These are phyloP conservation scores for Hygrophoropsis aurantiaca DNA, from an alignment of 768 basidiomycete genomes.

Conservation along the genomic window DNA sequence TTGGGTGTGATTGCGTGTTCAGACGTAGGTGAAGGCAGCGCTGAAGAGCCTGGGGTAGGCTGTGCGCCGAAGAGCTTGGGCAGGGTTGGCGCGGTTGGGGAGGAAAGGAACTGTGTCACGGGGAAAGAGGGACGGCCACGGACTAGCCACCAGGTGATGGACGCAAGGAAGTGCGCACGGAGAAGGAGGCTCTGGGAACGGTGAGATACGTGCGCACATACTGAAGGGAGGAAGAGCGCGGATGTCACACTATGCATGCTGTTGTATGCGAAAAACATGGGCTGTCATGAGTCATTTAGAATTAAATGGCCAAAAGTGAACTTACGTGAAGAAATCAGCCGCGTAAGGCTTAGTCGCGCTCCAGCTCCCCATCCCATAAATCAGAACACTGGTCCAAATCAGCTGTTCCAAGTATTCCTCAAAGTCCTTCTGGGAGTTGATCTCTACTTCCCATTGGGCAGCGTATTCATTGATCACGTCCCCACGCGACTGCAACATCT, in stretches of 20 bases:
- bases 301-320: constrained; percentile 24
- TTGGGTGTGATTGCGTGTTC: constrained; percentile 43
- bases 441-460: constrained; percentile 46
- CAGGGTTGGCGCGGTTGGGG: constrained; percentile 23
- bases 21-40: constrained; percentile 33
- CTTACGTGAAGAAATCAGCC: constrained; percentile 69
- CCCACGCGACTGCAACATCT: constrained; percentile 36
- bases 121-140: constrained; percentile 54
- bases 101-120: constrained; percentile 47
- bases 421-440: constrained; percentile 36
- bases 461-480: constrained; percentile 42
- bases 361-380: constrained; percentile 64
- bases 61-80: constrained; percentile 14
- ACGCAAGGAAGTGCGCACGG: constrained; percentile 54
- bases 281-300: background rate
- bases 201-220: constrained; percentile 53
- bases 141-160: constrained; percentile 54
- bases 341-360: constrained; percentile 39
- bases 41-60: constrained; percentile 18
- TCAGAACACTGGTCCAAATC: constrained; percentile 51
- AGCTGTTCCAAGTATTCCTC: constrained; percentile 62
- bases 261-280: too few relatives aligned
- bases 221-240: constrained; percentile 55
- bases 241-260: constrained; percentile 76
- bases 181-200: constrained; percentile 55